Evolutionary conservation across 495 filamentous ascomycete genomes (phyloP).

Genomic region (Echria macrotheca): DNA sequence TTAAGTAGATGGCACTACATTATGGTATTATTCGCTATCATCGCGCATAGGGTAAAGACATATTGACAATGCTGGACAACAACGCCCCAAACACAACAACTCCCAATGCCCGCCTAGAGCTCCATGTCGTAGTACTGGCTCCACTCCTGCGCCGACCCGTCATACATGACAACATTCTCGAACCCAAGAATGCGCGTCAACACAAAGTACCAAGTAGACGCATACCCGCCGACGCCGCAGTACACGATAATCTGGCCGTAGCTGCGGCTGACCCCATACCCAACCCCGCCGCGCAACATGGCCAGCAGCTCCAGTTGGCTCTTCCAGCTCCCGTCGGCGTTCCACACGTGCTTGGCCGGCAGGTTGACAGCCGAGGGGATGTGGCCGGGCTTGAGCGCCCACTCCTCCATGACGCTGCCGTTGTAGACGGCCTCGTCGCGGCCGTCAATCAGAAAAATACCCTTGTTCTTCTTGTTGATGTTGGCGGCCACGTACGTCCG

Average conservation of each 20-base stretch:
- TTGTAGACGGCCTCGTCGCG: conserved; percentile 18
- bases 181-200: conserved; percentile 16
- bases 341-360: conserved; percentile 19
- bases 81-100: too few relatives aligned
- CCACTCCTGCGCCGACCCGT: conserved; percentile 16
- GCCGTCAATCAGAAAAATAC: conserved; percentile 19
- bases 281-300: conserved; percentile 11
- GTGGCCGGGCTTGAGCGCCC: conserved; percentile 19
- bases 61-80: too few relatives aligned
- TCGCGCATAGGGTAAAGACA: too few relatives aligned
- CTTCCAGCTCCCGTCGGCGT: conserved; percentile 23
- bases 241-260: conserved; percentile 20
- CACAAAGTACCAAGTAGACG: conserved; percentile 16
- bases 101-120: too few relatives aligned
- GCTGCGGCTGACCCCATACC: conserved; percentile 14
- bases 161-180: conserved; percentile 18
- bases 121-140: conserved; percentile 18
- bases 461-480: conserved; percentile 16
- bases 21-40: too few relatives aligned
- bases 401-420: conserved; percentile 17
- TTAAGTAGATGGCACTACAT: too few relatives aligned
- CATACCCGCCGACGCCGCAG: conserved; percentile 23
- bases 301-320: conserved; percentile 17
- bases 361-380: conserved; percentile 20
- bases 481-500: conserved; percentile 16